These are phyloP conservation scores for Stachybotrys chartarum DNA, from an alignment of 2,329 filamentous ascomycete genomes.

Conservation along the genomic window DNA sequence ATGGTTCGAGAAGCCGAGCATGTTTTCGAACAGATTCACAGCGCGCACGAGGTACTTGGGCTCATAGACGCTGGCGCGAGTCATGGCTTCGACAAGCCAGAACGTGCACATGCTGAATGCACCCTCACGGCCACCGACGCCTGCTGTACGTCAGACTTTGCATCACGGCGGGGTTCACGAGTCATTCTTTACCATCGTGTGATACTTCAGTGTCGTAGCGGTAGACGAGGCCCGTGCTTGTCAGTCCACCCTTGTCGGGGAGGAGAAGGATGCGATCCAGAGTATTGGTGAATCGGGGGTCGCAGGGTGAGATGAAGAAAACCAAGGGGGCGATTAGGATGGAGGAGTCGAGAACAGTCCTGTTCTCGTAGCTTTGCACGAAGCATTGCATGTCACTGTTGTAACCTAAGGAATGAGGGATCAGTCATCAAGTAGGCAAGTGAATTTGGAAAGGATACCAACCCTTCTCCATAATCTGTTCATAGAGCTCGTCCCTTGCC, in stretches of 20 bases:
- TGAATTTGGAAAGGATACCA: neutral
- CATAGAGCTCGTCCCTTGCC: slow-evolving; percentile 61
- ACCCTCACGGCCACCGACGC: slow-evolving; percentile 67
- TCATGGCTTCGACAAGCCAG: slow-evolving; percentile 74
- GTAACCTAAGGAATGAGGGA: slow-evolving; percentile 41
- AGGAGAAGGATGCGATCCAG: slow-evolving; percentile 64
- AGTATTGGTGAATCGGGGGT: slow-evolving; percentile 66
- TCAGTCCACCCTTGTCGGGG: slow-evolving; percentile 69
- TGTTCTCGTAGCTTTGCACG: slow-evolving; percentile 68
- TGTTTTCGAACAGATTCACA: slow-evolving; percentile 69
- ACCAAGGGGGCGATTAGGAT: slow-evolving; percentile 72
- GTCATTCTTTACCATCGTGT: slow-evolving; percentile 52
- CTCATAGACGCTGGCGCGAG: slow-evolving; percentile 58
- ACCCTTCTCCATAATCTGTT: slow-evolving; percentile 70
- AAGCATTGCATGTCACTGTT: slow-evolving; percentile 64
- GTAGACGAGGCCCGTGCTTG: slow-evolving; percentile 68
- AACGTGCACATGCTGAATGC: slow-evolving; percentile 79
- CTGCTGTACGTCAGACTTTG: slow-evolving; percentile 25
- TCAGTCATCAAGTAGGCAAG: neutral
- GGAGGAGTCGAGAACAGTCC: slow-evolving; percentile 63
- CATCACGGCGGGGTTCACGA: neutral
- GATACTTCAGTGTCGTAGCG: slow-evolving; percentile 64
- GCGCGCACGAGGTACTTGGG: slow-evolving; percentile 55
- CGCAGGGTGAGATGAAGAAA: slow-evolving; percentile 72
- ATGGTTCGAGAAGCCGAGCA: slow-evolving; percentile 70